Evolutionary conservation across 1,284 basidiomycete genomes (phyloP), one percentile per base, ranked within the genome.

Genomic region (Rhodotorula sp.): DNA sequence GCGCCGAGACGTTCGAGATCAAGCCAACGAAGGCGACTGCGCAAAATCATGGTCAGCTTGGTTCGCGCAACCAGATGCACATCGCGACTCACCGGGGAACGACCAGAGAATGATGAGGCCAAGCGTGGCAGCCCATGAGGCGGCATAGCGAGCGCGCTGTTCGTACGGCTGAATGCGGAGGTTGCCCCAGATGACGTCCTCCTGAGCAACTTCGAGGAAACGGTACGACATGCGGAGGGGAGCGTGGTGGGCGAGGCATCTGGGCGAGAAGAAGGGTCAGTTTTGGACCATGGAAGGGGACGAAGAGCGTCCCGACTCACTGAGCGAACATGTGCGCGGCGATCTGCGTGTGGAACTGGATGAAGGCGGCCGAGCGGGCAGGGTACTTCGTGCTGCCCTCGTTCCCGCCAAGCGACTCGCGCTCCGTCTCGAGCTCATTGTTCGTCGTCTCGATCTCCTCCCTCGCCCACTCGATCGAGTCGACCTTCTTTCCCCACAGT

Each of bases 281-380:
- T 73, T 73, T 63, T 72, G 65, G 67, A 78, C 78, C 54, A 68
- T 75, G 56, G 70, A 66, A 9, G 29, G 4, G 3, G 20, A 72
- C 8, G 13, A 30, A 19, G n/a, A 2, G n/a, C 6, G 10, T n/a
- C 1, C 44, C 11, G 34, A 62, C 68, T 22, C 36, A 75, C 70
- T 79, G 78, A 27, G 84, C 84, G 1, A 90, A 91, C 79, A 94
- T 84, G 80, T 95, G 92, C n/a, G 92, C 92, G 2, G 91, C 91
- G 74, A 96, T 90, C 82, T 98, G 95, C 76, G 87, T 86, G 80
- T 94, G 88, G 85, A 98, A 99, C 39, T 92, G 89, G 70, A 99
- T 85, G 80, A 99, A 99, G 24, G 79, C 81, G n/a, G 79, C 78
- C 71, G 77, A 78, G 72, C 83, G 78, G 2, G 89, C 88, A 6